Evolutionary conservation across 2,329 filamentous ascomycete species (phyloP).

Genomic region (Neurospora sp.): DNA sequence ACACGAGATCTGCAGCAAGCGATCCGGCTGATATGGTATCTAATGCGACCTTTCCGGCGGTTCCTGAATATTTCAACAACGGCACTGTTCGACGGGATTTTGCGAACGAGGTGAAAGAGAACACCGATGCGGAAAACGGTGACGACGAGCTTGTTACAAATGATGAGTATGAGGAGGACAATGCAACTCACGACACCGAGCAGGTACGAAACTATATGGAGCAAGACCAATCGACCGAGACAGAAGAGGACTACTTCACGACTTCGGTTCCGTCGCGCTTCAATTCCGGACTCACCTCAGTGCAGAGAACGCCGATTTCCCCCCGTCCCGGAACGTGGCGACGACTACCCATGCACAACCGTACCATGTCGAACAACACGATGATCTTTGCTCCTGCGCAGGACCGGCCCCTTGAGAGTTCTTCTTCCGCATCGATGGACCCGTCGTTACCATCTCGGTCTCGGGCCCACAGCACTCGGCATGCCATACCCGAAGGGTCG

Average conservation of each 20-base stretch:
- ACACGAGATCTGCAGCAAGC: constrained; percentile 49
- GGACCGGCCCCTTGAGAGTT: constrained; percentile 25
- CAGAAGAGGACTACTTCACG: constrained; percentile 43
- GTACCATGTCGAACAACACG: constrained; percentile 72
- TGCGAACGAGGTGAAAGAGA: constrained; percentile 39
- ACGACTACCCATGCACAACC: constrained; percentile 45
- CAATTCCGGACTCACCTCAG: constrained; percentile 22
- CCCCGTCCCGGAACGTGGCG: constrained; percentile 18
- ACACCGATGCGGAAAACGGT: constrained; percentile 78
- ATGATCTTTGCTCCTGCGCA: constrained; percentile 70
- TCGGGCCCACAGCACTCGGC: constrained; percentile 28
- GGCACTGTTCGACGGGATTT: constrained; percentile 30
- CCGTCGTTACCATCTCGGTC: constrained; percentile 20
- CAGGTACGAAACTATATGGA: constrained; percentile 15
- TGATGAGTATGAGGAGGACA: constrained; percentile 56
- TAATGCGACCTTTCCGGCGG: constrained; percentile 23
- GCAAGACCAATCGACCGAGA: constrained; percentile 11
- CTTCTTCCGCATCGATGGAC: constrained; percentile 34
- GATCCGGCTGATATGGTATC: constrained; percentile 55
- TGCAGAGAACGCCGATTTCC: constrained; percentile 14
- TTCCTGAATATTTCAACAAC: constrained; percentile 18
- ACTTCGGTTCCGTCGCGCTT: constrained; percentile 37
- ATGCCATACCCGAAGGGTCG: constrained; percentile 26
- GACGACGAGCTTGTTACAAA: constrained; percentile 85
- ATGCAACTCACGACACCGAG: constrained; percentile 31